Percentiles rank a stretch among this genome's conserved stretches.
phyloP scores from a whole-genome alignment of 495 filamentous ascomycete species.

The Saxispiralis lemnorum region DNA sequence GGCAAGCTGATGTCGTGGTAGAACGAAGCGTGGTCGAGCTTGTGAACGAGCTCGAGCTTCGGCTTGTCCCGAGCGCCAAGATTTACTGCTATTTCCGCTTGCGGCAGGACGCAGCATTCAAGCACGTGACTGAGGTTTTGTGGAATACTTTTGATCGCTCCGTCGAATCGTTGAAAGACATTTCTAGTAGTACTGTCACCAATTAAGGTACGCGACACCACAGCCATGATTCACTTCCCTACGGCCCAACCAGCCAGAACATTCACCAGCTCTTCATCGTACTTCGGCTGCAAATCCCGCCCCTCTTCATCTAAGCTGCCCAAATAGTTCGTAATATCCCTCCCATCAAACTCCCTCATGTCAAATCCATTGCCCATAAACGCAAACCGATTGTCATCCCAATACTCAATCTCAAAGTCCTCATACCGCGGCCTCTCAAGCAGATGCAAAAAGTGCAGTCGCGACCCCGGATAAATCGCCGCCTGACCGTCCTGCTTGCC shows the following conservation, averaged over 20 bases:
- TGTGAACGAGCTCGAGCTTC: too few species aligned
- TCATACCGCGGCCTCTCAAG: conserved; percentile 25
- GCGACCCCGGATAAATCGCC: conserved; percentile 26
- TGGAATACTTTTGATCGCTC: too few species aligned
- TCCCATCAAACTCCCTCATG: conserved; percentile 22
- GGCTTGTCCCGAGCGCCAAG: too few species aligned
- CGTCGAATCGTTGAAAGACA: too few species aligned
- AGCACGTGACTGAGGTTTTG: too few species aligned
- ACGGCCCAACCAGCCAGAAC: conserved; percentile 20
- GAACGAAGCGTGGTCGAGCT: too few species aligned
- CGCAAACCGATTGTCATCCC: conserved; percentile 23
- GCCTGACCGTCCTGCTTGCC: conserved; percentile 23
- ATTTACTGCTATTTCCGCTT: too few species aligned
- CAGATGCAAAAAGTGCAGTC: conserved; percentile 28
- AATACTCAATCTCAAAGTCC: conserved; percentile 28
- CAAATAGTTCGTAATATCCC: conserved; percentile 26
- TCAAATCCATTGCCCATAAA: conserved; percentile 31
- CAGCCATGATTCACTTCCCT: conserved; percentile 7
- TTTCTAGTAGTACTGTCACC: too few species aligned
- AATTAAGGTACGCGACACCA: too few species aligned
- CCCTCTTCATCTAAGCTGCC: conserved; percentile 20
- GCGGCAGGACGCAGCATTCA: too few species aligned
- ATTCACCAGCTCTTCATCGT: conserved; percentile 18
- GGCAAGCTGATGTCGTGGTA: too few species aligned
- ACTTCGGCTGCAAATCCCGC: conserved; percentile 21